A percentile compares a stretch with the other conserved stretches of the same genome.
phyloP scores from a whole-genome alignment of 75 land plant genomes.

The Selaginella moellendorffii region DNA sequence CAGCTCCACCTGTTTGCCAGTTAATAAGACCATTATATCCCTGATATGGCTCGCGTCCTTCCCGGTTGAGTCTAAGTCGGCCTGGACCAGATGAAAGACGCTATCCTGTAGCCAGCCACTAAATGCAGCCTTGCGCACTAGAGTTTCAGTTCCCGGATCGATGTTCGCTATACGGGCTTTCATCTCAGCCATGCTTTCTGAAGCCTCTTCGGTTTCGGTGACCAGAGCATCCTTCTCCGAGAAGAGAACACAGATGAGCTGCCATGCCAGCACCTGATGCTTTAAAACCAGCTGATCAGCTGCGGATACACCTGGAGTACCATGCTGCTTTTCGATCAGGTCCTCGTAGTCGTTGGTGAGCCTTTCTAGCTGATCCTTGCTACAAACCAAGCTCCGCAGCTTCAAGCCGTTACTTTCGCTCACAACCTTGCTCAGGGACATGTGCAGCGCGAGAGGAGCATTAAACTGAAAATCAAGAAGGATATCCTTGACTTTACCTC shows the following conservation, averaged over 20 bases:
- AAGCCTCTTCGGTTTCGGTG: constrained; percentile 12
- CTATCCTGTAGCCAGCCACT: constrained; percentile 91
- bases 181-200: constrained; percentile 35
- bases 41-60: constrained; percentile 37
- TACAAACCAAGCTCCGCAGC: constrained; percentile 49
- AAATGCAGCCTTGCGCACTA: constrained; percentile 73
- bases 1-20: constrained; percentile 73
- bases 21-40: constrained; percentile 64
- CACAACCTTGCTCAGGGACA: constrained; percentile 40
- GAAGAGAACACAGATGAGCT: constrained; percentile 71
- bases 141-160: constrained; percentile 48
- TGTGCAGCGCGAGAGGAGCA: constrained; percentile 66
- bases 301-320: constrained; percentile 39
- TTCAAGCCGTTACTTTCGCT: constrained; percentile 37
- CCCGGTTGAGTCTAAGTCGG: constrained; percentile 37
- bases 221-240: constrained; percentile 32
- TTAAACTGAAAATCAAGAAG: constrained; percentile 53
- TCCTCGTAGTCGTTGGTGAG: constrained; percentile 57
- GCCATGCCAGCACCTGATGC: constrained; percentile 88
- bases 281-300: constrained; percentile 36
- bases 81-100: constrained; percentile 62
- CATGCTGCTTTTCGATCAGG: constrained; percentile 53
- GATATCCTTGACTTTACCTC: constrained; percentile 41
- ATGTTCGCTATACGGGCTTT: constrained; percentile 28
- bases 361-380: constrained; percentile 33